These are phyloP conservation scores for Candida easanensis DNA, from an alignment of 805 yeast genomes.

Conservation along the genomic window DNA sequence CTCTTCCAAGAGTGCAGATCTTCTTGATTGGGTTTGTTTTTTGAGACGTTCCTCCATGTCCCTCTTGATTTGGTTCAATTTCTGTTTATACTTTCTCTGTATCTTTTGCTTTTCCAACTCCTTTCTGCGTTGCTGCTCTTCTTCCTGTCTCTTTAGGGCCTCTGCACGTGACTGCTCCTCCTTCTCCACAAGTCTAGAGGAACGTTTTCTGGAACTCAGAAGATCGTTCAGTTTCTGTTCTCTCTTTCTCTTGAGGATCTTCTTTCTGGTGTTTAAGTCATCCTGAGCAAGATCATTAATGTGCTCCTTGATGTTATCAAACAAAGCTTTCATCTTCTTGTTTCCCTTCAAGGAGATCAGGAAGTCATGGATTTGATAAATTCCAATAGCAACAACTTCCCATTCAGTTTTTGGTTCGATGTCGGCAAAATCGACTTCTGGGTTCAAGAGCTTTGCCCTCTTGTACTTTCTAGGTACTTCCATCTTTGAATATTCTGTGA, in stretches of 20 bases:
- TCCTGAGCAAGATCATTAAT: slow-evolving; percentile 36
- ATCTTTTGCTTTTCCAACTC: slow-evolving; percentile 36
- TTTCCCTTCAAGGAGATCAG: slow-evolving; percentile 27
- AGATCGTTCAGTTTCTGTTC: slow-evolving; percentile 62
- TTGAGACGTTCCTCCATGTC: slow-evolving; percentile 26
- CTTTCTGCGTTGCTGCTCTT: slow-evolving; percentile 24
- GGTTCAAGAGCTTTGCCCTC: slow-evolving; percentile 27
- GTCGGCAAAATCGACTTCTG: slow-evolving; percentile 26
- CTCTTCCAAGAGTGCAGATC: slow-evolving; percentile 28
- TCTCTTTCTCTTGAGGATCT: slow-evolving; percentile 52
- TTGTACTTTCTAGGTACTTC: slow-evolving; percentile 35
- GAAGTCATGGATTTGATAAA: slow-evolving; percentile 40
- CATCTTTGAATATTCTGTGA: slow-evolving; percentile 30
- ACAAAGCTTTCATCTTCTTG: slow-evolving; percentile 32
- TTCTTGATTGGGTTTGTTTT: slow-evolving; percentile 22
- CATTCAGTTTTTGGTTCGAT: slow-evolving; percentile 39
- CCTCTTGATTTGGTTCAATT: slow-evolving; percentile 20
- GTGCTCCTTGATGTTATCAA: slow-evolving; percentile 29
- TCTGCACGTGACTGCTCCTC: slow-evolving; percentile 52
- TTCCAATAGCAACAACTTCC: slow-evolving; percentile 41
- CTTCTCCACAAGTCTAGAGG: slow-evolving; percentile 69
- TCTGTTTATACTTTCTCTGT: slow-evolving; percentile 28
- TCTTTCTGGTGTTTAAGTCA: slow-evolving; percentile 54
- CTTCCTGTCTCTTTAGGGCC: slow-evolving; percentile 36
- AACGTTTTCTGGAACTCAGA: slow-evolving; percentile 67